Evolutionary conservation across 768 basidiomycete genomes (phyloP).

Genomic region (Thelephora ganbajun): DNA sequence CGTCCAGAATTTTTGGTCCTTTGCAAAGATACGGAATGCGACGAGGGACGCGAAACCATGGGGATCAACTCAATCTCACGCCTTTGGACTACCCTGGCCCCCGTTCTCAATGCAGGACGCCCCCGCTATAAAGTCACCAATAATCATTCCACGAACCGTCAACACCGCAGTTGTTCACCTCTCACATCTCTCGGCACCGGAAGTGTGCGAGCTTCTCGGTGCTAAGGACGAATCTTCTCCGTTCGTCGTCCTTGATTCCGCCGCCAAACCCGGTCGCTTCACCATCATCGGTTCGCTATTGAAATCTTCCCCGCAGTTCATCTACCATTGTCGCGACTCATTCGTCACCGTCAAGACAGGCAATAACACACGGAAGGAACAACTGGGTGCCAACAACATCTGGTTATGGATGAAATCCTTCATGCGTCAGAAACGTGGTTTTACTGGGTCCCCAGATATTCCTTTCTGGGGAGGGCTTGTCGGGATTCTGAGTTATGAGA

Average conservation of each 20-base stretch:
- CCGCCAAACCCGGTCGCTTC: conserved; percentile 58
- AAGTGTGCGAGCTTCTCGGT: conserved; percentile 49
- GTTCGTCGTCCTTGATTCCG: conserved; percentile 66
- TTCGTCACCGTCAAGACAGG: conserved; percentile 32
- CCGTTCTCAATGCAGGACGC: conserved; percentile 7
- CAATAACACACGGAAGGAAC: conserved; percentile 20
- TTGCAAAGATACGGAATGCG: conserved; percentile 45
- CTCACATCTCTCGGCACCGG: conserved; percentile 26
- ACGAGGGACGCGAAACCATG: conserved; percentile 27
- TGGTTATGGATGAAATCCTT: conserved; percentile 69
- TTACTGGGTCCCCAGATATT: conserved; percentile 32
- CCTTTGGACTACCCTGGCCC: conserved; percentile 40
- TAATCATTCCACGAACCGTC: conserved; percentile 11
- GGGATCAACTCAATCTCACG: conserved; percentile 20
- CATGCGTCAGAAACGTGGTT: conserved; percentile 38
- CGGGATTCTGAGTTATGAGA: conserved; percentile 69
- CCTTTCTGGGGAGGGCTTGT: conserved; percentile 82
- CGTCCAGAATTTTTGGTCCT: conserved; percentile 58
- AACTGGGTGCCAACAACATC: conserved; percentile 37
- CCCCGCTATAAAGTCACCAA: conserved; percentile 11
- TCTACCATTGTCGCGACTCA: conserved; percentile 36
- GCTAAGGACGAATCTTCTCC: conserved; percentile 41
- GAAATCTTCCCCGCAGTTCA: conserved; percentile 40
- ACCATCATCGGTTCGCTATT: conserved; percentile 58
- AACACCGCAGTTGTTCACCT: conserved; percentile 27